These are phyloP conservation scores for Pseudocercospora musae DNA, from an alignment of 2,329 filamentous ascomycete species.

Conservation along the genomic window DNA sequence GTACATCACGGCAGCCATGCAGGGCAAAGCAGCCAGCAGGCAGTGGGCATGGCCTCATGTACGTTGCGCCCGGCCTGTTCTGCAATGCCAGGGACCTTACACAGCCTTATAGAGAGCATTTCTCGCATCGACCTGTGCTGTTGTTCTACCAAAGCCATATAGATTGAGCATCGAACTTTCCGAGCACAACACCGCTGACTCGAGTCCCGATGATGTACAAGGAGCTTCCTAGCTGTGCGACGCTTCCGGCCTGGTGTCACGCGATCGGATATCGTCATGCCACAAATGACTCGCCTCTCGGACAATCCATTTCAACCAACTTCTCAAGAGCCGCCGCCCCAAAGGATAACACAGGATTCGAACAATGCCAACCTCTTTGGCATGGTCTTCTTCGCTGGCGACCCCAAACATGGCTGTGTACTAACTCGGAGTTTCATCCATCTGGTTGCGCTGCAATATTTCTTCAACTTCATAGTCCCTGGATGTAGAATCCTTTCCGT, in stretches of 20 bases:
- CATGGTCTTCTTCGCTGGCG: background rate
- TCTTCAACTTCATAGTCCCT: background rate
- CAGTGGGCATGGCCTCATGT: constrained; percentile 16
- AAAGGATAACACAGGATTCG: background rate
- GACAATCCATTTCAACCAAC: constrained; percentile 9
- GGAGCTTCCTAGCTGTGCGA: constrained; percentile 13
- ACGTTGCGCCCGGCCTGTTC: constrained; percentile 8
- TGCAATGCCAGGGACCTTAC: constrained; percentile 19
- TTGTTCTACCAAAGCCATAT: background rate
- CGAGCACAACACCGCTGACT: constrained; percentile 6
- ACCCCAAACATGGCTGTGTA: constrained; percentile 11
- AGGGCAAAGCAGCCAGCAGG: constrained; percentile 5
- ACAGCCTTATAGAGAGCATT: constrained; percentile 4
- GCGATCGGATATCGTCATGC: constrained; percentile 10
- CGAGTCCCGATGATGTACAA: constrained; percentile 10
- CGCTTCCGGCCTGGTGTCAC: constrained; percentile 15
- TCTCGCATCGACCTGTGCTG: background rate
- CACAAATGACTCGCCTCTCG: constrained; percentile 14
- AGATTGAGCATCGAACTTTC: background rate
- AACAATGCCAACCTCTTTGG: background rate
- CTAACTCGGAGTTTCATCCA: constrained; percentile 9
- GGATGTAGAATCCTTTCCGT: constrained; percentile 9
- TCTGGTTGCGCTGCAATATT: constrained; percentile 11
- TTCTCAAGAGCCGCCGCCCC: constrained; percentile 10
- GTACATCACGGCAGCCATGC: constrained; percentile 22